These are phyloP conservation scores for Xerocomus potaroensis DNA, from an alignment of 768 basidiomycete genomes.

Conservation along the genomic window DNA sequence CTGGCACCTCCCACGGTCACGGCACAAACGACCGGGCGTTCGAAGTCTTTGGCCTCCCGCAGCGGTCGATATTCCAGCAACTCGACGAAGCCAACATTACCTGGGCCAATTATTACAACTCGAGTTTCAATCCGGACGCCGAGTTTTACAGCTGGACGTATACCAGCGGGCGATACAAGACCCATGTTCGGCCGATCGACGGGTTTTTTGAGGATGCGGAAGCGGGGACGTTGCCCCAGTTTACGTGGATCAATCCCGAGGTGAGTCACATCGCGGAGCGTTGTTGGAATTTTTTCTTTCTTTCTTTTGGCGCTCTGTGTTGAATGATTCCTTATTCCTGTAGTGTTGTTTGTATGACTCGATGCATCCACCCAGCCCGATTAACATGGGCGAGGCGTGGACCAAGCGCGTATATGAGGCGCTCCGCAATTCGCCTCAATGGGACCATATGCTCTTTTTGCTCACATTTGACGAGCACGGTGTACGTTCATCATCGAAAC, in stretches of 20 bases:
- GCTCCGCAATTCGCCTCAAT: slow-evolving; percentile 22
- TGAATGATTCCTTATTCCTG: not conserved
- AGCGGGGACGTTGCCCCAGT: slow-evolving; percentile 23
- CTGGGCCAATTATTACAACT: slow-evolving; percentile 26
- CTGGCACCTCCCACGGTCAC: slow-evolving; percentile 24
- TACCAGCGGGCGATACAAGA: slow-evolving; percentile 11
- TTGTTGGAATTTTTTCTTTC: too few relatives aligned
- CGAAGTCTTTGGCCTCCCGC: slow-evolving; percentile 17
- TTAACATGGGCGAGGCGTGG: slow-evolving; percentile 26
- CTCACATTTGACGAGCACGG: slow-evolving; percentile 27
- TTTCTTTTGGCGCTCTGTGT: too few relatives aligned
- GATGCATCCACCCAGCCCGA: slow-evolving; percentile 25
- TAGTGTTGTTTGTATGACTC: slow-evolving; percentile 24
- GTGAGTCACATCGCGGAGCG: slow-evolving; percentile 3
- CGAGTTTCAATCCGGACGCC: slow-evolving; percentile 25
- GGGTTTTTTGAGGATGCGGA: slow-evolving; percentile 19
- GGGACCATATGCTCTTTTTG: slow-evolving; percentile 18
- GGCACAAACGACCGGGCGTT: slow-evolving; percentile 18
- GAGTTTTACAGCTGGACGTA: slow-evolving; percentile 21
- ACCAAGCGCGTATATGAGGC: slow-evolving; percentile 22
- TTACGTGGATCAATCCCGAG: slow-evolving; percentile 27
- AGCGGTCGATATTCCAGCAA: slow-evolving; percentile 27
- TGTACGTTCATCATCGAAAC: too few relatives aligned
- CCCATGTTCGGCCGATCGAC: slow-evolving; percentile 14
- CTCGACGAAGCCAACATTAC: slow-evolving; percentile 24